Conservation (phyloP, 331 rosid species). For the Acacia pycnantha region DNA sequence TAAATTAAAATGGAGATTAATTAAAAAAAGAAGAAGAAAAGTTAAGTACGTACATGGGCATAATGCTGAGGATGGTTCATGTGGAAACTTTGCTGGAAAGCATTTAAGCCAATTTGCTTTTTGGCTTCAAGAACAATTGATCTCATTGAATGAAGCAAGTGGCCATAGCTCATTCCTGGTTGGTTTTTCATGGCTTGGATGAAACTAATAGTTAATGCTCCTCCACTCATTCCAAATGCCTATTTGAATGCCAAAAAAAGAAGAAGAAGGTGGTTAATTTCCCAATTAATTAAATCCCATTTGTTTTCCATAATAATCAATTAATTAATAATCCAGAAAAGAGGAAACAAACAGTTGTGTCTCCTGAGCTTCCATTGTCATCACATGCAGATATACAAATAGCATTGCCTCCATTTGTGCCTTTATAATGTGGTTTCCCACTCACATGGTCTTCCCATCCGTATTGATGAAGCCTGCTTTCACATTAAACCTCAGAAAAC, state of each 20-base stretch:
- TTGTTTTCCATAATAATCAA: not conserved
- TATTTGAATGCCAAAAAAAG: not conserved
- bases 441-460: not conserved
- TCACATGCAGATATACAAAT: slow-evolving; percentile 37
- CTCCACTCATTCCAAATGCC: slow-evolving; percentile 27
- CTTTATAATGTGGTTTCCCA: not conserved
- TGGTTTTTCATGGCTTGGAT: slow-evolving; percentile 34
- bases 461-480: not conserved
- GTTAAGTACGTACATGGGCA: not conserved
- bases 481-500: not conserved
- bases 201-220: slow-evolving; percentile 40
- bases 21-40: not conserved
- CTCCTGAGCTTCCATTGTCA: slow-evolving; percentile 35
- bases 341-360: slow-evolving; percentile 29
- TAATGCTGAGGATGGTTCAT: slow-evolving; percentile 1
- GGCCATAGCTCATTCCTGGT: slow-evolving; percentile 35
- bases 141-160: slow-evolving; percentile 33
- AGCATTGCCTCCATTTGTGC: slow-evolving; percentile 34
- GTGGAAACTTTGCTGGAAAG: not conserved
- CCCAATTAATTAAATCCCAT: not conserved
- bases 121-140: not conserved
- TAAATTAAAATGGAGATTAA: not conserved
- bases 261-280: not conserved
- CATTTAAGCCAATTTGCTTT: not conserved
- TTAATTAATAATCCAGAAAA: not conserved